These are phyloP conservation scores for Thelonectria blattea DNA, from an alignment of 2,329 filamentous ascomycete genomes.

Conservation along the genomic window DNA sequence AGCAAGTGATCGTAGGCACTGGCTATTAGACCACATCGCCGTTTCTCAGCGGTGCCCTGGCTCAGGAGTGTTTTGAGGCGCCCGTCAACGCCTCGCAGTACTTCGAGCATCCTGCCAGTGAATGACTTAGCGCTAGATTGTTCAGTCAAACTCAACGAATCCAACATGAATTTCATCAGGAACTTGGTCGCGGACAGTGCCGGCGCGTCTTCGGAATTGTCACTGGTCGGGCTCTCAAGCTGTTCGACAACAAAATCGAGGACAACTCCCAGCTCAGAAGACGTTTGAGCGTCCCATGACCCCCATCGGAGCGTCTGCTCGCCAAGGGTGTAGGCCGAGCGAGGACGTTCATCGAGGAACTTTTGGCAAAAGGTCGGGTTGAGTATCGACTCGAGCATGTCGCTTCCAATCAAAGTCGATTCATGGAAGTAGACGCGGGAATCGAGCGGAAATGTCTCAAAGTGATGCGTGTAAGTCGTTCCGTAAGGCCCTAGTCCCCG, in stretches of 20 bases:
- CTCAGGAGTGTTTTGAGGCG: constrained; percentile 35
- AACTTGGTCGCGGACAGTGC: constrained; percentile 49
- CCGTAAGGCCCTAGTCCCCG: constrained; percentile 65
- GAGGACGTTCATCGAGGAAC: constrained; percentile 41
- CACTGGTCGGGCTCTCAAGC: constrained; percentile 31
- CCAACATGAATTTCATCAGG: constrained; percentile 53
- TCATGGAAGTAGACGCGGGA: constrained; percentile 64
- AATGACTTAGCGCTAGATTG: constrained; percentile 49
- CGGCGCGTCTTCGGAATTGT: constrained; percentile 15
- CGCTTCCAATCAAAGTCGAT: constrained; percentile 63
- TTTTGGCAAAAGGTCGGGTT: constrained; percentile 39
- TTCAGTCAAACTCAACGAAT: constrained; percentile 49
- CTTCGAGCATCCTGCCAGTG: constrained; percentile 50
- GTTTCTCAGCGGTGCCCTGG: constrained; percentile 3
- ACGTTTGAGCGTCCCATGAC: constrained; percentile 61
- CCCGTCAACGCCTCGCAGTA: constrained; percentile 49
- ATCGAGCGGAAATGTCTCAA: constrained; percentile 66
- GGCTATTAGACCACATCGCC: constrained; percentile 24
- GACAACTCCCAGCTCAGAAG: constrained; percentile 67
- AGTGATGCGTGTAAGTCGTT: constrained; percentile 66
- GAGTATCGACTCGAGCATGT: constrained; percentile 51
- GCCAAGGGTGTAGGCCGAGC: constrained; percentile 53
- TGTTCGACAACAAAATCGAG: constrained; percentile 64
- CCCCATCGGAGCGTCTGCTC: constrained; percentile 60
- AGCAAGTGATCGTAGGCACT: constrained; percentile 41